phyloP scores from a whole-genome alignment of 106 monocot species.

The Vanilla planifolia region DNA sequence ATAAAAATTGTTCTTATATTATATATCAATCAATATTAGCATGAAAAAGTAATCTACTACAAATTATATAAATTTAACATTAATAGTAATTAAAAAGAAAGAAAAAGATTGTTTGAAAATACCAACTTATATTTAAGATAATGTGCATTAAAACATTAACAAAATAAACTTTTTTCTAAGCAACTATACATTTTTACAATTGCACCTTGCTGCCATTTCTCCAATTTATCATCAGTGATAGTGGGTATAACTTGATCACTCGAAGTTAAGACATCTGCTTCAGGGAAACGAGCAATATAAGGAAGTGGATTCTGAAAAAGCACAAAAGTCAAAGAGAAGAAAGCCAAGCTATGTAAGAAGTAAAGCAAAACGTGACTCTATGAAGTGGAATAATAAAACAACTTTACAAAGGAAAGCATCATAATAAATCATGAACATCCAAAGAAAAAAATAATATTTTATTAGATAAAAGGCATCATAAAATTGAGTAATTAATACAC shows the following conservation, averaged over 20 bases:
- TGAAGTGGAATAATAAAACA: too few relatives aligned
- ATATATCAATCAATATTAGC: too few relatives aligned
- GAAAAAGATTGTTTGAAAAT: background rate
- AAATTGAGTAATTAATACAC: too few relatives aligned
- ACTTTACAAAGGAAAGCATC: too few relatives aligned
- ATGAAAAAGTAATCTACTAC: too few relatives aligned
- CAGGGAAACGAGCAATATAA: slow-evolving; percentile 82
- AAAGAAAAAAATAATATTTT: too few relatives aligned
- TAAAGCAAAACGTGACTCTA: background rate
- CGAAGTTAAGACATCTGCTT: slow-evolving; percentile 88
- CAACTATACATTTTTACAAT: background rate
- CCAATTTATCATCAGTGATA: slow-evolving; percentile 85
- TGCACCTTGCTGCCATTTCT: slow-evolving; percentile 67
- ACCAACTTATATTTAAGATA: too few relatives aligned
- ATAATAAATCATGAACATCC: too few relatives aligned
- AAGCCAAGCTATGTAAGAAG: background rate
- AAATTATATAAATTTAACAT: too few relatives aligned
- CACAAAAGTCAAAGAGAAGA: slow-evolving; percentile 7
- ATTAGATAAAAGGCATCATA: too few relatives aligned
- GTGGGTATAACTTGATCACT: slow-evolving; percentile 84
- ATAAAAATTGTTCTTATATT: too few relatives aligned
- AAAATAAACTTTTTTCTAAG: background rate
- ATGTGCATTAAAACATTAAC: background rate
- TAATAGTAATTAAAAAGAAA: too few relatives aligned
- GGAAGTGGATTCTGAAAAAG: slow-evolving; percentile 88